Base-by-base conservation (phyloP, 768 basidiomycete species). In the Peribolospora baueri region DNA sequence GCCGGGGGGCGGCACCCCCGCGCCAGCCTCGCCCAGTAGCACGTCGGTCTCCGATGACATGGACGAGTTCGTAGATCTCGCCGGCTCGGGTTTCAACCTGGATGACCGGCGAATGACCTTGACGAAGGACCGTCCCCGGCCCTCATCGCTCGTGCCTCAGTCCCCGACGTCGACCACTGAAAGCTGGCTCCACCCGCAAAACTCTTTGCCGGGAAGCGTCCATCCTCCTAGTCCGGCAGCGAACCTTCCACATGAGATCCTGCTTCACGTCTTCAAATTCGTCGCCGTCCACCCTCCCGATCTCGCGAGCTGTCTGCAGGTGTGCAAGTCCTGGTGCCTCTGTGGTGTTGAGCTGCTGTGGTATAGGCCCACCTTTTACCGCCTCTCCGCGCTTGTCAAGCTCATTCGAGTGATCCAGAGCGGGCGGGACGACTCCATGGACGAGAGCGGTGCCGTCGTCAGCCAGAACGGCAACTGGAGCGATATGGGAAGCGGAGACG, bases 271-370 rank as follows among this genome's bases (percentile, higher is more conserved):
- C 63, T 75, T 98, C 61, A 83, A 81, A 60, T 77, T 87, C 61
- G 73, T 98, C 9, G 76, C 81, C 60, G 25, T 25, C 25, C 25
- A 25, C 25, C 25, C 25, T 25, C 60, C 61, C 1, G 84, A 91
- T 67, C 74, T 95, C 50, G 76, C 81, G 59, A 71, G 73, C 59
- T 74, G 77, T 46, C 73, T 90, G 57, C 77, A 81, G 55, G 88
- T 95, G 38, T 87, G 80, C 14, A 79, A 84, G 56, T 74, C 78
- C 38, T 98, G 91, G 88, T 95, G 87, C 73, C 82, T 90, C 65
- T 93, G 87, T 68, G 79, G 86, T 40, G 87, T 90, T 47, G 85
- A 95, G 67, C 75, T 95, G 25, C 73, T 97, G 36, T 98, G 90
- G 90, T 81, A 87, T 67, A 82, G 84, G 63, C 90, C 90, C 14